A percentile compares a stretch with the other conserved stretches of the same genome.
Conservation (phyloP, 1,139 yeast genomes). For the Saccharomyces hybrid region DNA sequence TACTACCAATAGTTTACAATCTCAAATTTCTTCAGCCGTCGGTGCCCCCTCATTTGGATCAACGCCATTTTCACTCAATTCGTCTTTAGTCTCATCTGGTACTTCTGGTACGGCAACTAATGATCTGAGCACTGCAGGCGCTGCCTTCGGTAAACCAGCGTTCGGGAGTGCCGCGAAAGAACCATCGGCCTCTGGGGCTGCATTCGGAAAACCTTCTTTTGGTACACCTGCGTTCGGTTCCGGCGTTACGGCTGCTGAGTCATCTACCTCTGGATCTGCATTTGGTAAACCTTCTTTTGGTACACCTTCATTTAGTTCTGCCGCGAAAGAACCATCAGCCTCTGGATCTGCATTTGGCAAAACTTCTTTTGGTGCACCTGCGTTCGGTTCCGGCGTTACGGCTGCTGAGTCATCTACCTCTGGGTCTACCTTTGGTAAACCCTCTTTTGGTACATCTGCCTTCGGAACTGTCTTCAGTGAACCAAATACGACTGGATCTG, state of each 20-base stretch:
- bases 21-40: conserved; percentile 3
- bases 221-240: too few species aligned
- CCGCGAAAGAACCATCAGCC: not conserved
- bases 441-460: conserved; percentile 8
- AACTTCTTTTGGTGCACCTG: not conserved
- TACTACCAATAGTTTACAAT: not conserved
- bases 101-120: not conserved
- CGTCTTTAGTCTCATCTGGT: not conserved
- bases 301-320: conserved; percentile 2
- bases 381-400: too few species aligned
- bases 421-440: too few species aligned
- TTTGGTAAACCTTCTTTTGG: too few species aligned
- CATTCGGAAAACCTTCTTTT: conserved; percentile 9
- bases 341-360: conserved; percentile 11
- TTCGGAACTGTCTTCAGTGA: not conserved
- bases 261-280: too few species aligned
- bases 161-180: conserved; percentile 18
- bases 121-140: not conserved
- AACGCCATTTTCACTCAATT: conserved; percentile 5
- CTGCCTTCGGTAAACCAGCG: conserved; percentile 12
- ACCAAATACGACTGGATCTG: conserved; percentile 10
- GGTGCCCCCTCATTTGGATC: conserved; percentile 10
- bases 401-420: too few species aligned
- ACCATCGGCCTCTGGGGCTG: conserved; percentile 6
- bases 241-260: too few species aligned